A percentile compares a stretch with the other conserved stretches of the same genome.
These are phyloP conservation scores for Xanthoconium separans DNA, from an alignment of 1,284 basidiomycete species.

Conservation along the genomic window DNA sequence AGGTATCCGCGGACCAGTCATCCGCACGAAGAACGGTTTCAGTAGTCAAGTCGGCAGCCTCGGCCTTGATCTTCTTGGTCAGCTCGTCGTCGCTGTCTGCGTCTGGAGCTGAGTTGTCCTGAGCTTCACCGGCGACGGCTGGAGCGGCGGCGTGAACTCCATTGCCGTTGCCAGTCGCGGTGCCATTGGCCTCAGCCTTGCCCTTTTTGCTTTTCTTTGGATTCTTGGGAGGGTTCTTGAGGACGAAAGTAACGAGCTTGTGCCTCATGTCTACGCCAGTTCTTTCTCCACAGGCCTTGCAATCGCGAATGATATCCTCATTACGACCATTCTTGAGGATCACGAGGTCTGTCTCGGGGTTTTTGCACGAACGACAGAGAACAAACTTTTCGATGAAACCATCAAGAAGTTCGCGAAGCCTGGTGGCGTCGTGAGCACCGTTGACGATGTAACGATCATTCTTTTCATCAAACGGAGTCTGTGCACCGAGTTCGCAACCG, in stretches of 20 bases:
- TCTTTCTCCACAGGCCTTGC: conserved; percentile 96
- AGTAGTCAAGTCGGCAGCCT: conserved; percentile 74
- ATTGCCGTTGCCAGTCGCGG: conserved; percentile 54
- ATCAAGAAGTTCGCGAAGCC: conserved; percentile 95
- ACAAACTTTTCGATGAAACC: conserved; percentile 98
- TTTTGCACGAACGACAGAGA: conserved; percentile 97
- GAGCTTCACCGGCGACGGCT: conserved; percentile 30
- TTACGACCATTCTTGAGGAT: conserved; percentile 72
- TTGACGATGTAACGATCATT: conserved; percentile 99
- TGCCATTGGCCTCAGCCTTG: conserved; percentile 49
- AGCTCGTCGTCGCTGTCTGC: conserved; percentile 79
- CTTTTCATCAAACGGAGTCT: conserved; percentile 95
- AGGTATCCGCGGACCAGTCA: conserved; percentile 91
- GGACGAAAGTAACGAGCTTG: conserved; percentile 94
- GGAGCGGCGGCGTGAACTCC: conserved; percentile 33
- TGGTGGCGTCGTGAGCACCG: conserved; percentile 90
- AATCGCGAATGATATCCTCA: conserved; percentile 92
- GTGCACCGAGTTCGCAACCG: conserved; percentile 97
- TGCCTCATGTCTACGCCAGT: conserved; percentile 95
- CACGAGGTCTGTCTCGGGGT: conserved; percentile 97
- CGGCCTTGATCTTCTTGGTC: conserved; percentile 80
- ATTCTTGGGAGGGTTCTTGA: conserved; percentile 96
- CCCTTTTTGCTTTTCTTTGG: conserved; percentile 81
- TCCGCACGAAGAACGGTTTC: conserved; percentile 65
- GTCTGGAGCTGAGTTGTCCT: conserved; percentile 37